phyloP scores from a whole-genome alignment of 2,329 filamentous ascomycete genomes.

The Colletotrichum neosansevieriae region DNA sequence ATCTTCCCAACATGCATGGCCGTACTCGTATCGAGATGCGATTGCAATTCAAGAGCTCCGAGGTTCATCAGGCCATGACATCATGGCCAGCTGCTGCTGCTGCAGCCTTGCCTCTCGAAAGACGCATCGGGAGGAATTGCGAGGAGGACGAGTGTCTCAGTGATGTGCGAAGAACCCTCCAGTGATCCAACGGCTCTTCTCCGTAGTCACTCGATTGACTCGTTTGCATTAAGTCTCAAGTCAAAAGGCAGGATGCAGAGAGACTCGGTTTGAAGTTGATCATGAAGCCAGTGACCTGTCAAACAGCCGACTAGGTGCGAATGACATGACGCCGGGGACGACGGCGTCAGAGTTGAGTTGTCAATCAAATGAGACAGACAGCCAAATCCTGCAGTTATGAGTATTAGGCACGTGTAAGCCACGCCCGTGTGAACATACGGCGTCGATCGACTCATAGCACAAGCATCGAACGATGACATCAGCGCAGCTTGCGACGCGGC shows the following conservation, averaged over 20 bases:
- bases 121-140: not conserved
- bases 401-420: not conserved
- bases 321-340: not conserved
- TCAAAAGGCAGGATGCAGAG: not conserved
- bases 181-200: not conserved
- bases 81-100: slow-evolving; percentile 8
- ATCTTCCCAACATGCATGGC: not conserved
- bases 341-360: slow-evolving; percentile 11
- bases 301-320: not conserved
- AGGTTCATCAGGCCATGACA: not conserved
- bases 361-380: not conserved
- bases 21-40: slow-evolving; percentile 1
- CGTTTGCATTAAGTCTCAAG: not conserved
- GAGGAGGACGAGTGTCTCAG: not conserved
- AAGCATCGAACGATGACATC: slow-evolving; percentile 31
- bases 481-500: slow-evolving; percentile 7
- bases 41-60: not conserved
- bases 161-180: not conserved
- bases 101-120: not conserved
- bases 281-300: not conserved
- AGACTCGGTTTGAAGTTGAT: not conserved
- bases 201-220: not conserved
- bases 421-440: not conserved
- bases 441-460: slow-evolving; percentile 12
- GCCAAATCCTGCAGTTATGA: not conserved